Base-by-base conservation (phyloP, 306 rosid genomes). In the Luffa aegyptiaca region DNA sequence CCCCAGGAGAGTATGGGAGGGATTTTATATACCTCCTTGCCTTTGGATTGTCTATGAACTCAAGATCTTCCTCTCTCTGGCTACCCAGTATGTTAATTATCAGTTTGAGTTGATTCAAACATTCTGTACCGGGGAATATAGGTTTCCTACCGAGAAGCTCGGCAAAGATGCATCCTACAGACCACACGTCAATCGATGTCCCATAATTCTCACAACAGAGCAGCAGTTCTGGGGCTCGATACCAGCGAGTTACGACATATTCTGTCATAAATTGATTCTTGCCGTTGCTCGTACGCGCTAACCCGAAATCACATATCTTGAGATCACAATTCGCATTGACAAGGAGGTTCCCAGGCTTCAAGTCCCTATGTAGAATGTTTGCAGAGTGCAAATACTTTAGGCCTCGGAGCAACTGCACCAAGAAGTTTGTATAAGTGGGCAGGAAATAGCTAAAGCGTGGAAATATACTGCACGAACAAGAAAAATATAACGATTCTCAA, bases 181-280 rank as follows among this genome's bases (percentile, higher is more conserved):
- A 94, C 98, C 98, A 94, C 56, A 94, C 94, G 84, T 94, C 98
- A 75, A 94, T 94, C 14, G 98, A 87, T 31, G 93, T 90, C 55
- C 93, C 96, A 10, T 92, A 94, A 82, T 92, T 89, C 88, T 94
- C 98, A 65, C 98, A 94, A 86, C 97, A 92, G 21, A 94, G 97
- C 49, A 94, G 91, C 56, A 94, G 93, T 84, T 94, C 97, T 5
- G 98, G 98, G 61, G 98, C 97, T 77, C 98, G 84, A 79, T 94
- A 94, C 98, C 98, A 94, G 79, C 98, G 90, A 58, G 98, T 94
- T 77, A 94, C 98, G 17, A 94, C 98, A 68, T 94, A 94, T 87
- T 94, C 98, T 0, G 98, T 94, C 98, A 92, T 92, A 84, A 94
- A 94, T 86, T 94, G 94, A 83, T 88, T 90, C 85, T 92, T 92